A percentile compares a stretch with the other conserved stretches of the same genome.
Conservation (phyloP, 306 rosid species). For the Astragalus glycyphyllos region DNA sequence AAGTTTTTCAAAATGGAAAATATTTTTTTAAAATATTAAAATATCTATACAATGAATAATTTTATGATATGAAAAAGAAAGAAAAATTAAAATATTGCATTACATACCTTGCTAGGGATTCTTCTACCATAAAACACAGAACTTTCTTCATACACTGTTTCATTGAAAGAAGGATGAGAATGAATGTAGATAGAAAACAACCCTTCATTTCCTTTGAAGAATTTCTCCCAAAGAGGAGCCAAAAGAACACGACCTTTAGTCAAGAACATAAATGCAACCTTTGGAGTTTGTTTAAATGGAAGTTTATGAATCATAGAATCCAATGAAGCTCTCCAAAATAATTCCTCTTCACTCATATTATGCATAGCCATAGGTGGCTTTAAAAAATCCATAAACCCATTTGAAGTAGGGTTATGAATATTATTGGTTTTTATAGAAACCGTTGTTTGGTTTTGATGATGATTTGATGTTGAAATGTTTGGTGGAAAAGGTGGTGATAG, state of each 20-base stretch:
- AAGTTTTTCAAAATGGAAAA: neutral
- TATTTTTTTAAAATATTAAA: neutral
- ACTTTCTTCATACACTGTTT: slow-evolving; percentile 39
- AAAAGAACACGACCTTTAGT: slow-evolving; percentile 62
- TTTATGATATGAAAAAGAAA: neutral
- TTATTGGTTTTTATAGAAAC: neutral
- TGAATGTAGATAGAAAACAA: slow-evolving; percentile 79
- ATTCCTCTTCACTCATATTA: slow-evolving; percentile 74
- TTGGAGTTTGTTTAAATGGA: slow-evolving; percentile 55
- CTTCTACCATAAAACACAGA: slow-evolving; percentile 68
- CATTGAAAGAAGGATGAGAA: slow-evolving; percentile 57
- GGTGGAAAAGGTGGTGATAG: slow-evolving; percentile 19
- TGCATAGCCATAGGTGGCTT: slow-evolving; percentile 55
- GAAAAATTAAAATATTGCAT: neutral
- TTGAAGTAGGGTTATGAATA: slow-evolving; percentile 1
- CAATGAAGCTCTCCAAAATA: slow-evolving; percentile 81
- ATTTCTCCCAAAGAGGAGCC: slow-evolving; percentile 84
- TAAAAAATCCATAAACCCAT: slow-evolving; percentile 48
- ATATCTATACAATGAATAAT: no score
- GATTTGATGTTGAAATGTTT: slow-evolving; percentile 11
- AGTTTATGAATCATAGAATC: slow-evolving; percentile 45
- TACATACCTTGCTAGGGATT: slow-evolving; percentile 84
- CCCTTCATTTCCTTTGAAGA: slow-evolving; percentile 70
- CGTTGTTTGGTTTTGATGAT: slow-evolving; percentile 6
- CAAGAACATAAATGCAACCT: slow-evolving; percentile 86